Conservation (phyloP, 495 filamentous ascomycete species). For the Sporormia fimetaria region DNA sequence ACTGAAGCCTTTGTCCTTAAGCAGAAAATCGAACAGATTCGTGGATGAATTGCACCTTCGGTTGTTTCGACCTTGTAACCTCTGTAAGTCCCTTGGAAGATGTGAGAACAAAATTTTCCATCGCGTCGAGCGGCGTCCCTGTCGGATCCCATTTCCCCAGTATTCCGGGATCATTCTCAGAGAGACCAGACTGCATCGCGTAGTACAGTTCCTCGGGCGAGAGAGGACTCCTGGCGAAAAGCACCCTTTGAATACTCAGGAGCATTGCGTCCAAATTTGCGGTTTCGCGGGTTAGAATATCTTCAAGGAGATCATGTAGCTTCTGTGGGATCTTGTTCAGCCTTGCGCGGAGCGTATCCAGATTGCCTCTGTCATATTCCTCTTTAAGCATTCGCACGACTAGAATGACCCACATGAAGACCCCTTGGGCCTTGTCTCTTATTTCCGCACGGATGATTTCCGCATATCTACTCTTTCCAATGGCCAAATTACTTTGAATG, state of each 20-base stretch:
- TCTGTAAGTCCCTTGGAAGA: conserved; percentile 12
- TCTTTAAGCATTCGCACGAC: conserved; percentile 14
- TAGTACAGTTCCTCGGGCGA: conserved; percentile 8
- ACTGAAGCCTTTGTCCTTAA: conserved; percentile 3
- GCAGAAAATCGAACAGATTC: conserved; percentile 17
- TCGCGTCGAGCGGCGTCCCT: background rate
- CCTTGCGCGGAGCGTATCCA: background rate
- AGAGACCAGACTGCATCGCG: conserved; percentile 3
- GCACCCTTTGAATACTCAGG: conserved; percentile 7
- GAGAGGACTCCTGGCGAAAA: conserved; percentile 5
- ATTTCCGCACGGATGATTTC: conserved; percentile 6
- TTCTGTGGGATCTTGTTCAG: conserved; percentile 7
- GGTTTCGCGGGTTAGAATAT: conserved; percentile 7
- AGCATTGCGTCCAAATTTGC: conserved; percentile 1
- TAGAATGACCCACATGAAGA: conserved; percentile 20
- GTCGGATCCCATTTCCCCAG: conserved; percentile 1
- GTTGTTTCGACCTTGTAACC: background rate
- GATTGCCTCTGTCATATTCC: conserved; percentile 5
- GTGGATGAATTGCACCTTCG: conserved; percentile 15
- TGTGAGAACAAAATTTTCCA: conserved; percentile 1
- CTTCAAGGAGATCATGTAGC: conserved; percentile 7
- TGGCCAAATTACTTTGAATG: conserved; percentile 9
- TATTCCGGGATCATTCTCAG: background rate
- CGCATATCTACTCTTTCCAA: conserved; percentile 8
- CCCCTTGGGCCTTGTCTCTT: conserved; percentile 4